Base-by-base conservation (phyloP, 805 yeast genomes). In the Yarrowia phangngaensis region DNA sequence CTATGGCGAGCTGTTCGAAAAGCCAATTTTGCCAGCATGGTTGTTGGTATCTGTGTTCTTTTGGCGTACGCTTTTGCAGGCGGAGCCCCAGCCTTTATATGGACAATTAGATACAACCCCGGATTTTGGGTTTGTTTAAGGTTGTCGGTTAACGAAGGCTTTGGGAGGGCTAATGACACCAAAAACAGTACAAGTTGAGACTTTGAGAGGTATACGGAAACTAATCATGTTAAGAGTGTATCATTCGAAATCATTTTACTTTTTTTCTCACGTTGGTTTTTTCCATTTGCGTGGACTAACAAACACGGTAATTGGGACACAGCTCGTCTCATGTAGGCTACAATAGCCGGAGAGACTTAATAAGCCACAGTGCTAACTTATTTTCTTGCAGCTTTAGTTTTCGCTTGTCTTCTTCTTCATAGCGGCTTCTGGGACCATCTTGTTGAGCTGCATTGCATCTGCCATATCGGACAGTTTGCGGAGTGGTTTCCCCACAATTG, bases 61-160 rank as follows among this genome's bases (percentile, higher is more conserved):
- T 28, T 16, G 15, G 8, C 8, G 28, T 6, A 11, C 5, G 28
- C 28, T 11, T 12, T 26, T 6, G 6, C 13, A 16, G 8, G 4
- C 16, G 20, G 35, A 19, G 13, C n/a, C n/a, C n/a, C n/a, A n/a
- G 14, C 4, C 14, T 11, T 34, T 24, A 24, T 38, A 38, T 38
- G n/a, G 16, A 38, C n/a, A 14, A 14, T 22, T 14, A 11, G 9
- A 11, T 14, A 23, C 31, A n/a, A 26, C 45, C 45, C 45, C 45
- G 45, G 45, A 38, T 38, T 38, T n/a, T 38, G 45, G 27, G 45
- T 32, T 38, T 38, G 17, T 28, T 24, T 38, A 38, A 14, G 20
- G 45, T 38, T 38, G 30, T 27, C 45, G 45, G 45, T 38, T 38
- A 38, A 38, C 45, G 45, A 38, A 38, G 45, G 45, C 45, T 26